These are phyloP conservation scores for Magnusiomyces clavatus DNA, from an alignment of 1,139 yeast genomes.

Conservation along the genomic window DNA sequence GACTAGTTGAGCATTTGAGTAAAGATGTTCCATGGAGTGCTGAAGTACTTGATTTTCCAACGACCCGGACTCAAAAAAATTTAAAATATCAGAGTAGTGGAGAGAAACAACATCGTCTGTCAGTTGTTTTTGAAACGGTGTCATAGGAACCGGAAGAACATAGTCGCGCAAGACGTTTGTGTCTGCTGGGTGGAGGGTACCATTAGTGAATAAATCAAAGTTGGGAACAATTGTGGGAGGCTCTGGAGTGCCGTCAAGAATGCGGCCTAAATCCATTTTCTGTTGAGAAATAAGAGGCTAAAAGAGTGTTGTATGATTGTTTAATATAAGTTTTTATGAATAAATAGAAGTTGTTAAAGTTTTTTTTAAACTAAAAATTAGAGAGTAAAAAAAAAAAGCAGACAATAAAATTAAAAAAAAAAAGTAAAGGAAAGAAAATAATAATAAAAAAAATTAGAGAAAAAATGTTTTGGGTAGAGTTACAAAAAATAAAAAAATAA, in stretches of 20 bases:
- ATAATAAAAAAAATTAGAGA: no score
- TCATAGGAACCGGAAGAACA: slow-evolving; percentile 77
- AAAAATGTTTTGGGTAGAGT: no score
- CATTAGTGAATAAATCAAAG: slow-evolving; percentile 18
- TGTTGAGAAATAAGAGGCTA: neutral
- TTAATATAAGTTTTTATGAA: neutral
- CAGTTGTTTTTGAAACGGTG: slow-evolving; percentile 79
- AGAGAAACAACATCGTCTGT: slow-evolving; percentile 90
- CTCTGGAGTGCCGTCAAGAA: slow-evolving; percentile 78
- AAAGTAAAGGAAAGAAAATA: no score
- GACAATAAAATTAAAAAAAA: no score
- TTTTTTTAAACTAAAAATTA: no score
- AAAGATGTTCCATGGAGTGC: slow-evolving; percentile 54
- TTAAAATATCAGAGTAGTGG: slow-evolving; percentile 83
- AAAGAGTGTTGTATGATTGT: neutral
- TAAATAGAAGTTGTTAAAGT: neutral
- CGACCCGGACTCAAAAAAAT: slow-evolving; percentile 65
- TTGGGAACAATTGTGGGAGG: slow-evolving; percentile 53
- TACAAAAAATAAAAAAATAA: no score
- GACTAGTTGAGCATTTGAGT: slow-evolving; percentile 67
- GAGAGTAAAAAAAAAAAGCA: no score
- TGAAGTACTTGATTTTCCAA: slow-evolving; percentile 39
- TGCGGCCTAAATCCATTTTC: slow-evolving; percentile 64
- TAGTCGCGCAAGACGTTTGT: slow-evolving; percentile 40
- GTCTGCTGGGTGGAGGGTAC: slow-evolving; percentile 4